Conservation (phyloP, 1,284 basidiomycete species). For the Irpex lacteus region DNA sequence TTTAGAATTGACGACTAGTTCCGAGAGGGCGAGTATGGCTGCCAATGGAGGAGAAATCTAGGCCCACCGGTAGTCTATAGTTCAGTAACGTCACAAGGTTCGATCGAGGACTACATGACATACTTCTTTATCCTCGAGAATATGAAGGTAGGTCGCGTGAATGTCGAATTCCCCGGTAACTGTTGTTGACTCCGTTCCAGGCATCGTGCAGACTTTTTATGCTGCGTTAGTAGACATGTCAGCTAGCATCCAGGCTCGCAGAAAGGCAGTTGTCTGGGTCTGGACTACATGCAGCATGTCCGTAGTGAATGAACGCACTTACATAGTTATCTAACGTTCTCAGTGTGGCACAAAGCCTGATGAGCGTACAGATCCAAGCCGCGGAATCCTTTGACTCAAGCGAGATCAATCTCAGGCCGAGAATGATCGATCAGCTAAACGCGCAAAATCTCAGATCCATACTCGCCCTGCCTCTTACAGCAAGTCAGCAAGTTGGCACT, state of each 20-base stretch:
- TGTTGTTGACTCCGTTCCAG: slow-evolving; percentile 10
- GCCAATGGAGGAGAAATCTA: slow-evolving; percentile 86
- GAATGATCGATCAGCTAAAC: background rate
- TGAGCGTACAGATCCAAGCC: slow-evolving; percentile 1
- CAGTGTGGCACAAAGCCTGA: background rate
- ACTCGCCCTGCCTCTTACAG: background rate
- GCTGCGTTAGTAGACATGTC: background rate
- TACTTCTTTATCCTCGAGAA: slow-evolving; percentile 60
- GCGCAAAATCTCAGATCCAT: background rate
- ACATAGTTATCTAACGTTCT: background rate
- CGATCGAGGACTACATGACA: slow-evolving; percentile 14
- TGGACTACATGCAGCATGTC: background rate
- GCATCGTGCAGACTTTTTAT: slow-evolving; percentile 8
- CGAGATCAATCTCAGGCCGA: background rate
- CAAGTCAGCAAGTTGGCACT: background rate
- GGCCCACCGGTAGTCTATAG: background rate
- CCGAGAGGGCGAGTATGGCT: slow-evolving; percentile 79
- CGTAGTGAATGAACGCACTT: background rate
- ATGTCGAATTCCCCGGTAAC: slow-evolving; percentile 44
- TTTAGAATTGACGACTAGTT: slow-evolving; percentile 72
- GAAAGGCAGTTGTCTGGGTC: background rate
- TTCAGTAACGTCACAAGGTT: background rate
- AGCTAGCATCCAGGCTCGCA: background rate
- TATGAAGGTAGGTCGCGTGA: slow-evolving; percentile 50
- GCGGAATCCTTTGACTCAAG: background rate